These are phyloP conservation scores for Globisporangium barbulae DNA, from an alignment of 352 stramenopile species.

Conservation along the genomic window DNA sequence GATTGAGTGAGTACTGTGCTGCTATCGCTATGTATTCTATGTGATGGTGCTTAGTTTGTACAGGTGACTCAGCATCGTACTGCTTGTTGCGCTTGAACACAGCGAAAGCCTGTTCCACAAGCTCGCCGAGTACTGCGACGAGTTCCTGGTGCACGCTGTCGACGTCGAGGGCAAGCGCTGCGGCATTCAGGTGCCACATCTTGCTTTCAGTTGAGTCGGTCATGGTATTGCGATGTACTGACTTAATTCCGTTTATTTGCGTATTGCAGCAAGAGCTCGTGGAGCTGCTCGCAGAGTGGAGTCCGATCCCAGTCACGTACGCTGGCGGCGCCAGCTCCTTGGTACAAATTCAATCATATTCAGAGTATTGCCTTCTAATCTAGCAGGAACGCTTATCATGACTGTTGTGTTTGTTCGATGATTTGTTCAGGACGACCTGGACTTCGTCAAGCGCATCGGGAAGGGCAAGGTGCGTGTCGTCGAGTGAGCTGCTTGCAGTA, in stretches of 20 bases:
- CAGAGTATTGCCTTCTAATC: neutral
- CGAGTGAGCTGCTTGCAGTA: neutral
- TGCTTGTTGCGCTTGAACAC: slow-evolving; percentile 3
- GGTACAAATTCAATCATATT: slow-evolving; percentile 26
- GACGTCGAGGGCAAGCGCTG: slow-evolving; percentile 97
- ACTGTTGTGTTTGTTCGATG: neutral
- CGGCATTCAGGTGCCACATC: slow-evolving; percentile 85
- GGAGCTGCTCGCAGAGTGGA: slow-evolving; percentile 87
- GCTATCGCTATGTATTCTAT: neutral
- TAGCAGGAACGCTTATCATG: neutral
- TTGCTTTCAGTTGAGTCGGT: neutral
- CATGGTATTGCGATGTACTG: neutral
- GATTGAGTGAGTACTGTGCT: slow-evolving; percentile 56
- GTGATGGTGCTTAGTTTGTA: neutral
- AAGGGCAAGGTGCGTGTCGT: slow-evolving; percentile 64
- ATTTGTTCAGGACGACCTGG: slow-evolving; percentile 86
- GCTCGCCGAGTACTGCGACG: slow-evolving; percentile 92
- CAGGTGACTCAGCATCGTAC: neutral
- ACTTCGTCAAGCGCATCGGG: slow-evolving; percentile 92
- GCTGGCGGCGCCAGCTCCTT: slow-evolving; percentile 93
- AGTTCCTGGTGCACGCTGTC: slow-evolving; percentile 98
- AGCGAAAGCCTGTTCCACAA: slow-evolving; percentile 85
- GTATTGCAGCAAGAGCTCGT: slow-evolving; percentile 91
- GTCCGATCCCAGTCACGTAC: slow-evolving; percentile 96
- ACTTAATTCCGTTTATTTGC: neutral